Evolutionary conservation across 257 asterid genomes (phyloP).

Genomic region (Perilla frutescens): DNA sequence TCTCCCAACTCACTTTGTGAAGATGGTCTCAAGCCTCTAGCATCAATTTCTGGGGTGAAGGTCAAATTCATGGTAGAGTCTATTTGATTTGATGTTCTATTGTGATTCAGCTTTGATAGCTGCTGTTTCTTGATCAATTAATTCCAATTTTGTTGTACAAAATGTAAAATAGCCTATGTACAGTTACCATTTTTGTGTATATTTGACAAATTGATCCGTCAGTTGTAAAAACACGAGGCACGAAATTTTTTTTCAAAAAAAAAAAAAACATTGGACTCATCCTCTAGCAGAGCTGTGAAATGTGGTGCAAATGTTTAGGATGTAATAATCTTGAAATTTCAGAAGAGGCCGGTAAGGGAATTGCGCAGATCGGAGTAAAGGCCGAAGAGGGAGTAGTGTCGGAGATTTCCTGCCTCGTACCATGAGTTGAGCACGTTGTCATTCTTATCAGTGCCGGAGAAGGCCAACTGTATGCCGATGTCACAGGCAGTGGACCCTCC

Average conservation of each 20-base stretch:
- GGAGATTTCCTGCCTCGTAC: constrained; percentile 84
- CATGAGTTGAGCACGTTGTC: constrained; percentile 77
- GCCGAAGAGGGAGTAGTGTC: constrained; percentile 74
- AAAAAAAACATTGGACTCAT: background rate
- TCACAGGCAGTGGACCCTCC: constrained; percentile 72
- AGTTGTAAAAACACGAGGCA: background rate
- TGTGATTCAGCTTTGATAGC: background rate
- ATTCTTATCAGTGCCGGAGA: constrained; percentile 82
- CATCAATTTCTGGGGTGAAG: constrained; percentile 13
- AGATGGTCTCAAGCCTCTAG: constrained; percentile 1
- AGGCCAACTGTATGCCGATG: constrained; percentile 76
- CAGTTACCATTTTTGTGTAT: constrained; percentile 37
- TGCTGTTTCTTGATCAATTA: constrained; percentile 7
- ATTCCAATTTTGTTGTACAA: constrained; percentile 46
- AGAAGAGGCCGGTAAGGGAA: constrained; percentile 58
- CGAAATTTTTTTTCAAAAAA: background rate
- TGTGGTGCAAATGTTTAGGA: too few species aligned
- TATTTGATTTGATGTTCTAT: background rate
- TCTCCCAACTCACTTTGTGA: too few species aligned
- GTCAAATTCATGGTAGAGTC: background rate
- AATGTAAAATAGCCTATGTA: constrained; percentile 47
- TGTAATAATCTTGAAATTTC: constrained; percentile 16
- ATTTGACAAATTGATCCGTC: constrained; percentile 24
- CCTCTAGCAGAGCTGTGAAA: background rate
- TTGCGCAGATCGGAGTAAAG: constrained; percentile 61